Conservation (phyloP, 2,329 filamentous ascomycete species). For the Cladorrhinum sp. region DNA sequence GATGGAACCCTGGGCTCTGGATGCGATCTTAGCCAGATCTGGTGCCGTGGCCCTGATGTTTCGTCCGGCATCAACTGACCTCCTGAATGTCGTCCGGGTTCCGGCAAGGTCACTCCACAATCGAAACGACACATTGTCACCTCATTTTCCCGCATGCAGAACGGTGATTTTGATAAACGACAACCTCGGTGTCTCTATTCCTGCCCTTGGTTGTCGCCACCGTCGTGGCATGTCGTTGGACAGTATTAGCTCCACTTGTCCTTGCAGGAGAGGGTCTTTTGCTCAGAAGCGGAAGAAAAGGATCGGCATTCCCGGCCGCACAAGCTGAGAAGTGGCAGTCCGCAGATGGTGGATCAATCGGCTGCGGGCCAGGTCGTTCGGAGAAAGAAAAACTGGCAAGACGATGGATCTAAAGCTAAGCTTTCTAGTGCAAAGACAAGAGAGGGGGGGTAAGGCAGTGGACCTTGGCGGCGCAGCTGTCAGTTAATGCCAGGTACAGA, state of each 20-base stretch:
- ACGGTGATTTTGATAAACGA: background rate
- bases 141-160: background rate
- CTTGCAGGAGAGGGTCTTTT: background rate
- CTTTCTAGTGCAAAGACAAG: background rate
- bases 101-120: background rate
- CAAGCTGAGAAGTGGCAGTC: background rate
- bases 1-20: background rate
- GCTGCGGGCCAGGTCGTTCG: background rate
- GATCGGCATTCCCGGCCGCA: background rate
- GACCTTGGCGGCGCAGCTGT: background rate
- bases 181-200: background rate
- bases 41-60: background rate
- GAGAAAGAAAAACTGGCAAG: background rate
- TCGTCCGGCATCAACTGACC: background rate
- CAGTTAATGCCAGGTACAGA: background rate
- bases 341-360: background rate
- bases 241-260: background rate
- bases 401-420: background rate
- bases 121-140: background rate
- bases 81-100: background rate
- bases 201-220: background rate
- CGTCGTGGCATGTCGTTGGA: background rate
- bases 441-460: background rate
- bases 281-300: background rate
- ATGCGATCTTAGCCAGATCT: background rate